These are phyloP conservation scores for Dothiorella sarmentorum DNA, from an alignment of 2,329 filamentous ascomycete genomes.

Conservation along the genomic window DNA sequence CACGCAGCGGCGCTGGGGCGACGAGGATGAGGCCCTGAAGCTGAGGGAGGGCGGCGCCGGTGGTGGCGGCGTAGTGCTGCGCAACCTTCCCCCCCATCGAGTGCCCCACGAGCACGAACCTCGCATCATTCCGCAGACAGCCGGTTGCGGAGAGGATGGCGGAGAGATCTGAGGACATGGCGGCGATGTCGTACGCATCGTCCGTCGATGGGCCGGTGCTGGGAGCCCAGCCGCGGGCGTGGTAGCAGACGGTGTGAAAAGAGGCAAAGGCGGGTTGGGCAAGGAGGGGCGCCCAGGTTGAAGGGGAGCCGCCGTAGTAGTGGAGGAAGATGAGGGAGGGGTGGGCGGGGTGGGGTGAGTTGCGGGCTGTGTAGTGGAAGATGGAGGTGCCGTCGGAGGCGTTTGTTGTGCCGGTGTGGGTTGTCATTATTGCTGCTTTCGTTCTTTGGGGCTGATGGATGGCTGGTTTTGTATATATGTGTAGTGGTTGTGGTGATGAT, in stretches of 20 bases:
- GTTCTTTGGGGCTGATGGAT: not conserved
- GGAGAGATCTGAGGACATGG: slow-evolving; percentile 25
- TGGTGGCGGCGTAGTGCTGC: slow-evolving; percentile 24
- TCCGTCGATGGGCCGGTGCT: slow-evolving; percentile 30
- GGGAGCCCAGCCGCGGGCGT: slow-evolving; percentile 39
- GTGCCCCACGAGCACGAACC: slow-evolving; percentile 36
- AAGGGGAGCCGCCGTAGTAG: slow-evolving; percentile 39
- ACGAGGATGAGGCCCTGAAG: slow-evolving; percentile 35
- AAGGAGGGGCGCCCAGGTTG: slow-evolving; percentile 26
- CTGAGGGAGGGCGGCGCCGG: not conserved
- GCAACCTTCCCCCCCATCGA: slow-evolving; percentile 43
- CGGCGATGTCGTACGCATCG: slow-evolving; percentile 30
- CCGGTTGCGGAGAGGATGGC: slow-evolving; percentile 22
- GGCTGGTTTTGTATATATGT: not conserved
- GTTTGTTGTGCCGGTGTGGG: not conserved
- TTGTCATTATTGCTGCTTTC: not conserved
- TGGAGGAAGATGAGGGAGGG: slow-evolving; percentile 34
- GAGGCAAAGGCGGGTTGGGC: slow-evolving; percentile 20
- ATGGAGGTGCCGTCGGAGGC: not conserved
- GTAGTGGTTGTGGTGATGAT: not conserved
- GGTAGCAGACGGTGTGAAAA: slow-evolving; percentile 24
- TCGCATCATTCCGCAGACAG: slow-evolving; percentile 14
- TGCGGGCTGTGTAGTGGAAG: not conserved
- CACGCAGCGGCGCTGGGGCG: slow-evolving; percentile 34
- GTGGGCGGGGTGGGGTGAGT: not conserved